phyloP scores from a whole-genome alignment of 2,329 filamentous ascomycete species.

The Botrytis tulipae region DNA sequence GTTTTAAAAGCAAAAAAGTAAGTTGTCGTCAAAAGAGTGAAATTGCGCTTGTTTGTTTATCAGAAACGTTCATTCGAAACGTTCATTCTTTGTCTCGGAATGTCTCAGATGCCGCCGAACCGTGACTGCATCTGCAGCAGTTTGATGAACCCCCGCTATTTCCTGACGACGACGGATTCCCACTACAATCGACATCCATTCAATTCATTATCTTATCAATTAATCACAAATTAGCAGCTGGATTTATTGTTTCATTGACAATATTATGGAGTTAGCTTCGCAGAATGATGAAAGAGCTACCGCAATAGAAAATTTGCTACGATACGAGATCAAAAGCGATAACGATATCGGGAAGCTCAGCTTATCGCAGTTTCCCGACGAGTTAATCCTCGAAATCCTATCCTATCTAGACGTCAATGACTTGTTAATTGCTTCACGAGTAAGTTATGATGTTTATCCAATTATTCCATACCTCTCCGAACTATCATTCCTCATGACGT shows the following conservation, averaged over 20 bases:
- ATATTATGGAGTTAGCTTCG: not conserved
- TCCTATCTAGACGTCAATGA: conserved; percentile 47
- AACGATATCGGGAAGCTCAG: not conserved
- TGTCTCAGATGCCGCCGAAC: conserved; percentile 17
- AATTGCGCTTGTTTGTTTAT: not conserved
- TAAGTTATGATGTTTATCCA: not conserved
- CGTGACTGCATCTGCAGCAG: conserved; percentile 13
- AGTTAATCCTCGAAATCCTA: conserved; percentile 46
- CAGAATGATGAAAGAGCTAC: not conserved
- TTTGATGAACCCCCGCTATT: conserved; percentile 18
- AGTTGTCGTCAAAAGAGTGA: not conserved
- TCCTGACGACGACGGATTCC: not conserved
- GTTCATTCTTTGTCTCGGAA: conserved; percentile 17
- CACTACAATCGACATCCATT: not conserved
- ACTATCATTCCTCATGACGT: too few species aligned
- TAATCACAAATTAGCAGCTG: not conserved
- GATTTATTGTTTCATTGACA: not conserved
- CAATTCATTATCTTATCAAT: not conserved
- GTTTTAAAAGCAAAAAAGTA: not conserved
- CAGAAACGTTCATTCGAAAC: conserved; percentile 1
- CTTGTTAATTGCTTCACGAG: conserved; percentile 24
- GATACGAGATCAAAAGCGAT: not conserved
- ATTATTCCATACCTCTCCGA: not conserved
- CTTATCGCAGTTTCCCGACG: conserved; percentile 28
- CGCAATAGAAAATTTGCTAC: not conserved